These are phyloP conservation scores for Tylopilus intermedius DNA, from an alignment of 768 basidiomycete genomes.

Conservation along the genomic window DNA sequence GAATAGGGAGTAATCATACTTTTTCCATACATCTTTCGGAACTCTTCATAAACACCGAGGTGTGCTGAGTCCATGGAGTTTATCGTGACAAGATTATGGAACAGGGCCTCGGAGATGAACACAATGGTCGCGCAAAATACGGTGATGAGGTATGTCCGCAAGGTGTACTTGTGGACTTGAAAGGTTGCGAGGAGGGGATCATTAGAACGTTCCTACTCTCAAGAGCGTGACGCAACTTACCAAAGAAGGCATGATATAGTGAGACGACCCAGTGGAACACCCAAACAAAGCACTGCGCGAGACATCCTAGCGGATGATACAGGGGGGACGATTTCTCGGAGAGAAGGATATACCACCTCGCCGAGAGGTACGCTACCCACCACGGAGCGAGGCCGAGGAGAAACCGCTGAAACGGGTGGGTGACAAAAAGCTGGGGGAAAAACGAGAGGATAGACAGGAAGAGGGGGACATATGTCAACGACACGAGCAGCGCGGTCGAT, in stretches of 20 bases:
- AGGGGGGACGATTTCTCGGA: constrained; percentile 17
- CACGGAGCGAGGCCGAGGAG: constrained; percentile 20
- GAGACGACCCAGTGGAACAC: constrained; percentile 22
- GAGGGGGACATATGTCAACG: constrained; percentile 12
- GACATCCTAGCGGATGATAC: constrained; percentile 24
- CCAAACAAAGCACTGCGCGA: constrained; percentile 23
- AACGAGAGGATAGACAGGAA: constrained; percentile 16
- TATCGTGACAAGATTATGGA: constrained; percentile 16
- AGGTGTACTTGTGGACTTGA: constrained; percentile 13
- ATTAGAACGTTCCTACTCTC: neutral
- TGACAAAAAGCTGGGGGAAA: constrained; percentile 5
- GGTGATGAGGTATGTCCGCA: constrained; percentile 16
- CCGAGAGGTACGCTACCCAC: constrained; percentile 17
- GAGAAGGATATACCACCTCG: constrained; percentile 20
- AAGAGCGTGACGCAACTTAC: constrained; percentile 1
- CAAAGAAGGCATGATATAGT: constrained; percentile 18
- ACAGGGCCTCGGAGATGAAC: constrained; percentile 17
- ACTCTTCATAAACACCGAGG: constrained; percentile 16
- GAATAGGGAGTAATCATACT: neutral
- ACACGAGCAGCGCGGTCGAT: constrained; percentile 11
- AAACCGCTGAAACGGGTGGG: constrained; percentile 15
- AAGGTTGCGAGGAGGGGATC: neutral
- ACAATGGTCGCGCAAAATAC: constrained; percentile 14
- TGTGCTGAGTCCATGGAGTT: constrained; percentile 6
- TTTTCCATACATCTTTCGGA: constrained; percentile 13